Evolutionary conservation across 2,329 filamentous ascomycete genomes (phyloP).

Genomic region (Chaetomium sp.): DNA sequence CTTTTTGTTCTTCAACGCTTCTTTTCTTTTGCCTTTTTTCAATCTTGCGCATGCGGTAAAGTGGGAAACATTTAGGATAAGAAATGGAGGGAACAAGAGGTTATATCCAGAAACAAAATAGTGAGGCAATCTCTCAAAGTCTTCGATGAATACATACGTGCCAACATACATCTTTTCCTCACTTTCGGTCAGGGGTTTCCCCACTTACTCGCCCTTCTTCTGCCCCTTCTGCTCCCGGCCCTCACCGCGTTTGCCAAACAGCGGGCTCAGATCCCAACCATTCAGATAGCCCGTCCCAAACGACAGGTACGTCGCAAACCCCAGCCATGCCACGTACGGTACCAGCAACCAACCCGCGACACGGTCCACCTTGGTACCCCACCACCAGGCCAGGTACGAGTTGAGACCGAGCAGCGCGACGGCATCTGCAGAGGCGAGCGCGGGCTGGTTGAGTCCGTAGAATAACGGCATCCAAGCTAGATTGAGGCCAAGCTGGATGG

Average conservation of each 20-base stretch:
- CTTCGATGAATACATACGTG: not conserved
- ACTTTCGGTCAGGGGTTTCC: not conserved
- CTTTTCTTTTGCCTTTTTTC: no score
- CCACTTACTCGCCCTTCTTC: conserved; percentile 1
- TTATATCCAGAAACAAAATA: no score
- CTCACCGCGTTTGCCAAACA: conserved; percentile 5
- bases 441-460: conserved; percentile 68
- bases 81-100: no score
- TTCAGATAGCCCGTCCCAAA: conserved; percentile 63
- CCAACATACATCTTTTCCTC: not conserved
- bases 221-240: conserved; percentile 24
- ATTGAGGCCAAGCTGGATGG: conserved; percentile 78
- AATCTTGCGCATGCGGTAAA: no score
- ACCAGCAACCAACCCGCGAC: conserved; percentile 66
- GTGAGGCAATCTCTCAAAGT: no score
- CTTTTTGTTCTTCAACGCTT: no score
- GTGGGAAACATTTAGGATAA: no score
- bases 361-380: conserved; percentile 62
- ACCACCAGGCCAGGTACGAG: conserved; percentile 67
- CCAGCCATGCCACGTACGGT: conserved; percentile 80
- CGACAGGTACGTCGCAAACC: conserved; percentile 81
- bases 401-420: conserved; percentile 65
- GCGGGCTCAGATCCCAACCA: conserved; percentile 50
- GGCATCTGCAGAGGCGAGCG: conserved; percentile 70
- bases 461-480: conserved; percentile 89